Evolutionary conservation across 2,329 filamentous ascomycete genomes (phyloP).

Genomic region (Epichloe typhina): DNA sequence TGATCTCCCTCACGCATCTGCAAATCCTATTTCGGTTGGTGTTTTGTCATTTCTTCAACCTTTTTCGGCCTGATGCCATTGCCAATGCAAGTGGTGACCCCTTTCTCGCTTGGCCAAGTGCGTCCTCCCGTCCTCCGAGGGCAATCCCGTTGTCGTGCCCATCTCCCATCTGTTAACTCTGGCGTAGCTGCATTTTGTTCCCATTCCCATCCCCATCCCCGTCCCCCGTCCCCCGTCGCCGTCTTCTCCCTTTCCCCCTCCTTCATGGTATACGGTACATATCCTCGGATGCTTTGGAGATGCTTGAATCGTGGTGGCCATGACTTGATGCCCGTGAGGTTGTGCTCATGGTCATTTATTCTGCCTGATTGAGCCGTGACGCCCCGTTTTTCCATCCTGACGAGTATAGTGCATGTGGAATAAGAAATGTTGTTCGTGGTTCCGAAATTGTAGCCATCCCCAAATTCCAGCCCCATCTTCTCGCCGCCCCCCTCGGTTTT

Average conservation of each 20-base stretch:
- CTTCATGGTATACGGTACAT: background rate
- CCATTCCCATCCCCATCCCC: slow-evolving; percentile 1
- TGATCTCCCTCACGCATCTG: background rate
- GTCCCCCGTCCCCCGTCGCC: background rate
- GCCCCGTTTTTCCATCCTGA: slow-evolving; percentile 10
- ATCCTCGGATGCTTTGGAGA: background rate
- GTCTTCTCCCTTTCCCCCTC: background rate
- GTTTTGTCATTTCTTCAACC: slow-evolving; percentile 1
- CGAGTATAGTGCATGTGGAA: slow-evolving; percentile 8
- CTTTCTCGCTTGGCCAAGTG: background rate
- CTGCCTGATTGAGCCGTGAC: slow-evolving; percentile 8
- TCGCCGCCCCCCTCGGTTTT: slow-evolving; percentile 10
- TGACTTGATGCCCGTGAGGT: slow-evolving; percentile 4
- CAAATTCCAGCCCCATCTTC: slow-evolving; percentile 10
- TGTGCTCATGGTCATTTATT: slow-evolving; percentile 4
- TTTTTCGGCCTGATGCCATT: background rate
- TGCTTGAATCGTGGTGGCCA: slow-evolving; percentile 4
- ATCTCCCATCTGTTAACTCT: background rate
- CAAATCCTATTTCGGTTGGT: background rate
- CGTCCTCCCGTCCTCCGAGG: background rate
- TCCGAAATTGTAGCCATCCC: slow-evolving; percentile 15
- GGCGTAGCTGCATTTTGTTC: background rate
- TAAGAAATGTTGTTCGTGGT: slow-evolving; percentile 8
- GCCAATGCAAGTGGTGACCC: background rate
- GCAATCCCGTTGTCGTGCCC: background rate